These are phyloP conservation scores for Globisporangium radiosum DNA, from an alignment of 352 stramenopile genomes.

Conservation along the genomic window DNA sequence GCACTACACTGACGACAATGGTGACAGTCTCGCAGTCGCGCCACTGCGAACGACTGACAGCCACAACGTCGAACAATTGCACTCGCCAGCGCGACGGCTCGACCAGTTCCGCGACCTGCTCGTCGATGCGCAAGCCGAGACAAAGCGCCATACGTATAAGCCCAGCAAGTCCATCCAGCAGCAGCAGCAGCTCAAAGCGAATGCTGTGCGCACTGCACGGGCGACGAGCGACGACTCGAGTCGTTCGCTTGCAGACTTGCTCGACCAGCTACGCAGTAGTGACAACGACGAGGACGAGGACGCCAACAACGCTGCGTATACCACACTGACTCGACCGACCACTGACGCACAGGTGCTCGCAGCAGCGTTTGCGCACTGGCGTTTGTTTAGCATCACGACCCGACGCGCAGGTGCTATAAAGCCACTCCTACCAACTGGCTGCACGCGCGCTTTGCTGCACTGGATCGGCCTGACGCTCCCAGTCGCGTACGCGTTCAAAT, in stretches of 20 bases:
- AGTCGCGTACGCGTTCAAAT: constrained; percentile 15
- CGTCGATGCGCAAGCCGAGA: too few relatives aligned
- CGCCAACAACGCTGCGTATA: too few relatives aligned
- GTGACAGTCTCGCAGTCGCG: too few relatives aligned
- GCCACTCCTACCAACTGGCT: constrained; percentile 14
- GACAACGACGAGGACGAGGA: too few relatives aligned
- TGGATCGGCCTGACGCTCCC: constrained; percentile 39
- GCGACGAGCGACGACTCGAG: not conserved
- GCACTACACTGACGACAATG: too few relatives aligned
- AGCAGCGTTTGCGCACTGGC: not conserved
- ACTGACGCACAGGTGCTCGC: too few relatives aligned
- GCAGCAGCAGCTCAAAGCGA: constrained; percentile 9
- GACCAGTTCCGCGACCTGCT: constrained; percentile 53
- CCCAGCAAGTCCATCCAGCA: not conserved
- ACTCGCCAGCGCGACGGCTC: not conserved
- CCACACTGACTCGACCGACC: too few relatives aligned
- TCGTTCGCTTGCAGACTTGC: too few relatives aligned
- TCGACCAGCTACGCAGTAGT: not conserved
- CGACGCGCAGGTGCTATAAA: constrained; percentile 38
- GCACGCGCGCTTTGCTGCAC: constrained; percentile 36
- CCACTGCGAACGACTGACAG: too few relatives aligned
- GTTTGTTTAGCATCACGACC: not conserved
- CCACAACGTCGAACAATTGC: not conserved
- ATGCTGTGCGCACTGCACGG: constrained; percentile 4
- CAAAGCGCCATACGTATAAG: too few relatives aligned